A percentile compares a stretch with the other conserved stretches of the same genome.
These are phyloP conservation scores for Venturia oleaginea DNA, from an alignment of 2,329 filamentous ascomycete species.

Conservation along the genomic window DNA sequence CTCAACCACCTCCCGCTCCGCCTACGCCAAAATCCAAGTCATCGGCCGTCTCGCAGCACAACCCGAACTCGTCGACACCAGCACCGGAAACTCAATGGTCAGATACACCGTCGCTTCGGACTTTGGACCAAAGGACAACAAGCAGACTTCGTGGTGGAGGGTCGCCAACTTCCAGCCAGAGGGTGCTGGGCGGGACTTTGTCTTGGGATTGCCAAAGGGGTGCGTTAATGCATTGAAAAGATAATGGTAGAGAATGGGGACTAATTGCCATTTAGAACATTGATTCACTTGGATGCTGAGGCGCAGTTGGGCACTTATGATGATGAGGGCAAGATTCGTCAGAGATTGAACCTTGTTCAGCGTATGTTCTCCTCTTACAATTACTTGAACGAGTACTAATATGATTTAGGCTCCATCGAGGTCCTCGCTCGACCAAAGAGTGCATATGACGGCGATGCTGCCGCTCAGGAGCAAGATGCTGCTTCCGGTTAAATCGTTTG, in stretches of 20 bases:
- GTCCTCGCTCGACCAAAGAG: slow-evolving; percentile 26
- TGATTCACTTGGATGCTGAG: slow-evolving; percentile 79
- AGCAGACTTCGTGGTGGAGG: slow-evolving; percentile 76
- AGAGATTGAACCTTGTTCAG: slow-evolving; percentile 62
- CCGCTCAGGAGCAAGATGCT: not conserved
- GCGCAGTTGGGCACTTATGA: slow-evolving; percentile 56
- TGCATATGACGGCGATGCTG: not conserved
- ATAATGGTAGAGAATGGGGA: no score
- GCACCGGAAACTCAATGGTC: slow-evolving; percentile 63
- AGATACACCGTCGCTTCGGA: slow-evolving; percentile 68
- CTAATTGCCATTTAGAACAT: slow-evolving; percentile 44
- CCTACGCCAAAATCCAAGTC: slow-evolving; percentile 72
- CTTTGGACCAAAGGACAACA: slow-evolving; percentile 57
- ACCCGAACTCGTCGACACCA: slow-evolving; percentile 65
- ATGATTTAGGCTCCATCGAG: slow-evolving; percentile 36
- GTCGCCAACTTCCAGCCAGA: slow-evolving; percentile 63
- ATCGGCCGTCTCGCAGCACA: slow-evolving; percentile 74
- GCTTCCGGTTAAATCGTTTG: not conserved
- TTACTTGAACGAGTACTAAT: not conserved
- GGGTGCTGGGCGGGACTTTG: slow-evolving; percentile 59
- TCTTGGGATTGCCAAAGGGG: slow-evolving; percentile 75
- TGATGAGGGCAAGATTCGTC: slow-evolving; percentile 56
- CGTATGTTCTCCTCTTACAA: slow-evolving; percentile 49
- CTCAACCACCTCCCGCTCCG: slow-evolving; percentile 55
- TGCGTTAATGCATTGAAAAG: slow-evolving; percentile 42